A percentile compares a stretch with the other conserved stretches of the same genome.
phyloP scores from a whole-genome alignment of 306 rosid genomes.

The Alnus glutinosa region DNA sequence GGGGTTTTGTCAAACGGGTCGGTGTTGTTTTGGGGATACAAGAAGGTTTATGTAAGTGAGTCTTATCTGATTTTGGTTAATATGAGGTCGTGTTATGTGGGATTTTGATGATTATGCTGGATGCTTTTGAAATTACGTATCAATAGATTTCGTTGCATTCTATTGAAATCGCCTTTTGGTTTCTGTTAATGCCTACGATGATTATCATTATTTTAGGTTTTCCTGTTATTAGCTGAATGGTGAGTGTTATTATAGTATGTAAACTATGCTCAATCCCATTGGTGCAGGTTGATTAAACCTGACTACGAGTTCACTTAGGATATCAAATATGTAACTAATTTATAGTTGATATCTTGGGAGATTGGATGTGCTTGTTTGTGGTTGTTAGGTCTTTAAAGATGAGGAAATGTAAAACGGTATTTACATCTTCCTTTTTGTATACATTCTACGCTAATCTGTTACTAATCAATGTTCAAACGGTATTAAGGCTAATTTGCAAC shows the following conservation, averaged over 20 bases:
- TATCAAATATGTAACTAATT: background rate
- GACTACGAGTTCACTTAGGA: background rate
- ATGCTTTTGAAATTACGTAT: background rate
- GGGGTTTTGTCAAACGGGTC: background rate
- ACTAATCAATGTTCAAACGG: too few species aligned
- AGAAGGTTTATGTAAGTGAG: background rate
- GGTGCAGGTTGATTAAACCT: background rate
- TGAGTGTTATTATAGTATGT: background rate
- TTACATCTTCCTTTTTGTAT: background rate
- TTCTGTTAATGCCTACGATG: background rate
- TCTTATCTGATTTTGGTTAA: constrained; percentile 6
- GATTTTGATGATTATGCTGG: background rate
- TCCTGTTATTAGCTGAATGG: background rate
- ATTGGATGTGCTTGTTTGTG: constrained; percentile 2
- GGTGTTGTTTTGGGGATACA: constrained; percentile 9
- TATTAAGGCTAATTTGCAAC: background rate
- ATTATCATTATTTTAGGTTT: background rate
- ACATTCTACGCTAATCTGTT: background rate
- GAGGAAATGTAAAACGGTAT: background rate
- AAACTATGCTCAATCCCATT: background rate
- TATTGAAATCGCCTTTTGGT: background rate
- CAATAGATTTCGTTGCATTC: background rate
- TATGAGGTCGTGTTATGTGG: background rate
- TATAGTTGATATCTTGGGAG: background rate
- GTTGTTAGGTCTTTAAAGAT: background rate